Evolutionary conservation across 345 rosid species (phyloP).

Genomic region (Populus nigra): DNA sequence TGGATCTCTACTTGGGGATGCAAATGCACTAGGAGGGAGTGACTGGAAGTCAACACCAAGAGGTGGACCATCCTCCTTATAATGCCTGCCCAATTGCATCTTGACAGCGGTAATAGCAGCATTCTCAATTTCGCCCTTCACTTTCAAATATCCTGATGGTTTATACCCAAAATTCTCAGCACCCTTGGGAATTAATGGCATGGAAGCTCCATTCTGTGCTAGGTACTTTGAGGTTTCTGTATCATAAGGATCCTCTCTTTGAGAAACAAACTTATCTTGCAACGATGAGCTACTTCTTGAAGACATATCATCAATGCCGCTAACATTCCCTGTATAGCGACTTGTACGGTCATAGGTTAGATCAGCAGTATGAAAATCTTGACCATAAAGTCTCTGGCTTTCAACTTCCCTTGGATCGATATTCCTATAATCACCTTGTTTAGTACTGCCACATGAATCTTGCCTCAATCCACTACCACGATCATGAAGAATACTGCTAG

Average conservation of each 20-base stretch:
- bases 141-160: conserved; percentile 84
- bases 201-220: conserved; percentile 32
- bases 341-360: conserved; percentile 34
- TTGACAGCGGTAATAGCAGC: conserved; percentile 74
- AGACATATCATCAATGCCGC: conserved; percentile 61
- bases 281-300: conserved; percentile 66
- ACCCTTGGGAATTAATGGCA: conserved; percentile 28
- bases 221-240: conserved; percentile 34
- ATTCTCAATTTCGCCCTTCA: conserved; percentile 68
- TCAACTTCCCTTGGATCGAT: conserved; percentile 79
- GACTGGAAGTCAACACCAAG: conserved; percentile 71
- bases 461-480: conserved; percentile 77
- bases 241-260: conserved; percentile 37
- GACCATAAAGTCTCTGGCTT: conserved; percentile 59
- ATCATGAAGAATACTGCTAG: conserved; percentile 78
- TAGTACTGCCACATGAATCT: conserved; percentile 96
- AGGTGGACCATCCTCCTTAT: conserved; percentile 76
- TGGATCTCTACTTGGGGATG: conserved; percentile 47
- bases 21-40: conserved; percentile 88
- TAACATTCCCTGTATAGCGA: conserved; percentile 38
- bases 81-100: conserved; percentile 78
- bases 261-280: conserved; percentile 50
- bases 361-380: conserved; percentile 38
- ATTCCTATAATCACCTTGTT: conserved; percentile 60
- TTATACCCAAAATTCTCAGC: conserved; percentile 45